Evolutionary conservation across 2,329 filamentous ascomycete genomes (phyloP), one percentile per base, ranked within the genome.

Genomic region (Pseudodiploospora longispora): DNA sequence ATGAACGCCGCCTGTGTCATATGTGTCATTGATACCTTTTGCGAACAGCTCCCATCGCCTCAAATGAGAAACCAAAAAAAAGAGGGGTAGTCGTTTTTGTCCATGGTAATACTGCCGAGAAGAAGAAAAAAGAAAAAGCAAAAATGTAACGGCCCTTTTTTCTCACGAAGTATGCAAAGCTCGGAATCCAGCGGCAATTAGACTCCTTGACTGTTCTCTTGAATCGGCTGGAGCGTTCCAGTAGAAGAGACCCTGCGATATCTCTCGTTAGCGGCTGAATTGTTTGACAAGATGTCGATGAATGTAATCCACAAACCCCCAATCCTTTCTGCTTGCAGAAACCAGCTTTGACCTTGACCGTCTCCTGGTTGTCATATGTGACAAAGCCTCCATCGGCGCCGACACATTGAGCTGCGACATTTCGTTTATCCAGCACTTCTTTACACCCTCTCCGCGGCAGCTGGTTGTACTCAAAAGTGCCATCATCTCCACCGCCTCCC

Each of bases 171-270:
- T 48, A 37, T 54, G 52, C 42, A 54, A 43, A 31, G 75, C 70
- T 46, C 73, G 71, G 58, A 81, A 82, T 5, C 78, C 78, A 12
- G 78, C 67, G 38, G 74, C 70, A 47, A 82, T 67, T 43, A 82
- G 61, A 56, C 77, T 82, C 41, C 78, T 69, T 41, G 74, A 71
- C 48, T 69, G 72, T 42, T 78, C 72, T 52, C 66, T 70, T 29
- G 76, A 74, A 66, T 93, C 87, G 3, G 77, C 80, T 10, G 83
- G 82, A n/a, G 81, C 84, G 42, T 83, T 81, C 83, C 84, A 90
- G 63, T 90, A 93, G 61, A 89, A 91, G 6, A 93, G 64, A 0
- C 87, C 87, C 77, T 80, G 53, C 28, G 45, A 38, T 43, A 9
- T 38, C 46, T 47, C 37, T 42, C 10, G 42, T 45, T 41, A 41